Evolutionary conservation across 148 eudicot species (phyloP).

Genomic region (Selenicereus undatus): DNA sequence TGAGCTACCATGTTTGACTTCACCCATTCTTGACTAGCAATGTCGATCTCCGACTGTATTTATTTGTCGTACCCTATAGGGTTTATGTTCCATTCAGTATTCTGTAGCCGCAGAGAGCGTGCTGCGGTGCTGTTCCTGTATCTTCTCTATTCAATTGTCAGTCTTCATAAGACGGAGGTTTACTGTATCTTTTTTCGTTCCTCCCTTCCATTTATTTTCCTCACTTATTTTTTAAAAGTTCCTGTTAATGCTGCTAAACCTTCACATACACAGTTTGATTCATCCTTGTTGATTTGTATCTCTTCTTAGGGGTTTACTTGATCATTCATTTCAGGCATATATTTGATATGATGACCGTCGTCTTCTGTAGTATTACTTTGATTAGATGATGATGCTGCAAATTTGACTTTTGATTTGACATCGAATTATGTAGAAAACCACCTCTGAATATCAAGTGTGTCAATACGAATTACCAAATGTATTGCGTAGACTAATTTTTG

Average conservation of each 20-base stretch:
- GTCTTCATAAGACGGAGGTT: constrained; percentile 8
- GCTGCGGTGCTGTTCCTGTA: background rate
- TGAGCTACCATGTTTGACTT: constrained; percentile 3
- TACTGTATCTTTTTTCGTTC: background rate
- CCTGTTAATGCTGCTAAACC: background rate
- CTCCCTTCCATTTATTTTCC: background rate
- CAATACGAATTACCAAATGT: too few relatives aligned
- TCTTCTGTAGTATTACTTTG: background rate
- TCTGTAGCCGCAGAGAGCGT: constrained; percentile 10
- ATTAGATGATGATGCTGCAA: background rate
- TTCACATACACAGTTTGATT: background rate
- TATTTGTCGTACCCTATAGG: constrained; percentile 17
- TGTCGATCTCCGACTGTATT: background rate
- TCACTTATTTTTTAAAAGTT: background rate
- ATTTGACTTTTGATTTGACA: background rate
- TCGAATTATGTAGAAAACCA: background rate
- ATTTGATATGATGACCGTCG: background rate
- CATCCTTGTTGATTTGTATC: constrained; percentile 12
- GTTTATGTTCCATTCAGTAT: constrained; percentile 4
- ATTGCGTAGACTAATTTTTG: background rate
- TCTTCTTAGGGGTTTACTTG: background rate
- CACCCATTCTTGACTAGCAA: background rate
- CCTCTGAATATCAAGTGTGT: too few relatives aligned
- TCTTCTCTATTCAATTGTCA: constrained; percentile 6
- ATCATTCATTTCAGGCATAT: background rate